Percentiles rank a stretch among this genome's conserved stretches.
These are phyloP conservation scores for Penicillium olsonii DNA, from an alignment of 2,329 filamentous ascomycete genomes.

Conservation along the genomic window DNA sequence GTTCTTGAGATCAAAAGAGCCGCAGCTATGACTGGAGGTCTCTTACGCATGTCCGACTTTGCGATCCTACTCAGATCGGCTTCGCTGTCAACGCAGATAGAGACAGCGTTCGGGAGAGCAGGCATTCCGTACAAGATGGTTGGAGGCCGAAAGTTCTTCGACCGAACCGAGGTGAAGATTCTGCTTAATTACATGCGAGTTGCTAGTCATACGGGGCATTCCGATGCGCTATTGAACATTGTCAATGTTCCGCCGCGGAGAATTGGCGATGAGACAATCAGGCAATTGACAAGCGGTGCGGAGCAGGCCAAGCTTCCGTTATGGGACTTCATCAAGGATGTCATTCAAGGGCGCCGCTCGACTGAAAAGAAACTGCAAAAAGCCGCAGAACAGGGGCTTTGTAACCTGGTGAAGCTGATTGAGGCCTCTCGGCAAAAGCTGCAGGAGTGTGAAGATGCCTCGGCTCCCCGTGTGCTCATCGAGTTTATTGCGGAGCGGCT, in stretches of 20 bases:
- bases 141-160: constrained; percentile 87
- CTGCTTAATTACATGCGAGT: constrained; percentile 86
- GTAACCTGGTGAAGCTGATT: constrained; percentile 61
- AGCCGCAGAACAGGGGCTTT: constrained; percentile 58
- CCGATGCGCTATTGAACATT: constrained; percentile 79
- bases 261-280: constrained; percentile 77
- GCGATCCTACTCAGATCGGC: constrained; percentile 87
- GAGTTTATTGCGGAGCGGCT: constrained; percentile 65
- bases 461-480: constrained; percentile 52
- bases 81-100: constrained; percentile 79
- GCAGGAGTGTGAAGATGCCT: constrained; percentile 42
- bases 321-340: constrained; percentile 71
- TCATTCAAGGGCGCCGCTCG: constrained; percentile 54
- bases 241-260: constrained; percentile 82
- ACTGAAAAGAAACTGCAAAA: constrained; percentile 58
- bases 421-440: constrained; percentile 59
- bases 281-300: constrained; percentile 73
- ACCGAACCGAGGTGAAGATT: constrained; percentile 83
- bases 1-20: constrained; percentile 77
- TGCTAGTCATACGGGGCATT: constrained; percentile 80
- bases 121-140: constrained; percentile 92
- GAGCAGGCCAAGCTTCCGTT: constrained; percentile 68
- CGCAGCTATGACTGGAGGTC: constrained; percentile 68
- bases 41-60: constrained; percentile 75
- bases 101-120: constrained; percentile 74